Percentiles rank a stretch among this genome's conserved stretches.
Evolutionary conservation across 2,329 filamentous ascomycete species (phyloP).

Genomic region (Neocucurbitaria cava): DNA sequence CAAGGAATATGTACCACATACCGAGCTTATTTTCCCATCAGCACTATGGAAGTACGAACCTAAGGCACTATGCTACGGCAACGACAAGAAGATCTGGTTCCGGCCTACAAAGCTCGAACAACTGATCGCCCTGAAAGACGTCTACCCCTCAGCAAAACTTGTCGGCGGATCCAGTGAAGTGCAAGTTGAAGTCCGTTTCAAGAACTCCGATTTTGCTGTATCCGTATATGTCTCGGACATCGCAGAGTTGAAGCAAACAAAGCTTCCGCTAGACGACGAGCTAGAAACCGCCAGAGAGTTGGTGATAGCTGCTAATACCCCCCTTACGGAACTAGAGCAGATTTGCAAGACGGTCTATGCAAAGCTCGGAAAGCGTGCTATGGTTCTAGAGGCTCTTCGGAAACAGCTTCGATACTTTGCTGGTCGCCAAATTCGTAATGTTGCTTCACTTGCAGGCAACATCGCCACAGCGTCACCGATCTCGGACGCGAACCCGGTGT

Average conservation of each 20-base stretch:
- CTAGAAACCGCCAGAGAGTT: slow-evolving; percentile 52
- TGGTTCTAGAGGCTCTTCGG: slow-evolving; percentile 69
- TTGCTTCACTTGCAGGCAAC: slow-evolving; percentile 92
- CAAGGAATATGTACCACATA: slow-evolving; percentile 87
- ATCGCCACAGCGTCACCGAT: slow-evolving; percentile 93
- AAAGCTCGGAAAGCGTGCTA: slow-evolving; percentile 45
- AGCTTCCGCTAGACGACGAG: slow-evolving; percentile 32
- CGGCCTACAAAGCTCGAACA: slow-evolving; percentile 85
- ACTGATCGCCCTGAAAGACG: slow-evolving; percentile 84
- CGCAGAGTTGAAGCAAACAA: slow-evolving; percentile 76
- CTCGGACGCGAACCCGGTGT: slow-evolving; percentile 90
- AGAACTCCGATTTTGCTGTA: slow-evolving; percentile 84
- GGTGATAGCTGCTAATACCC: slow-evolving; percentile 88
- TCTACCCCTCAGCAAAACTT: slow-evolving; percentile 86
- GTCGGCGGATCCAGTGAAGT: slow-evolving; percentile 96
- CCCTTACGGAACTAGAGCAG: slow-evolving; percentile 84
- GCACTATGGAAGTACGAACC: slow-evolving; percentile 80
- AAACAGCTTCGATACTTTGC: slow-evolving; percentile 96
- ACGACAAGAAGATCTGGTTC: slow-evolving; percentile 93
- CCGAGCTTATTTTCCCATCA: slow-evolving; percentile 92
- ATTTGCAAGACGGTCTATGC: slow-evolving; percentile 78
- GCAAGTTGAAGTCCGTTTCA: slow-evolving; percentile 97
- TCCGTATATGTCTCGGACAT: slow-evolving; percentile 95
- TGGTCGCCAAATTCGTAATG: slow-evolving; percentile 91
- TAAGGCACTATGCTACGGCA: slow-evolving; percentile 83